Evolutionary conservation across 192 early-diverging fungal species (phyloP).

Genomic region (Entomortierella lignicola): DNA sequence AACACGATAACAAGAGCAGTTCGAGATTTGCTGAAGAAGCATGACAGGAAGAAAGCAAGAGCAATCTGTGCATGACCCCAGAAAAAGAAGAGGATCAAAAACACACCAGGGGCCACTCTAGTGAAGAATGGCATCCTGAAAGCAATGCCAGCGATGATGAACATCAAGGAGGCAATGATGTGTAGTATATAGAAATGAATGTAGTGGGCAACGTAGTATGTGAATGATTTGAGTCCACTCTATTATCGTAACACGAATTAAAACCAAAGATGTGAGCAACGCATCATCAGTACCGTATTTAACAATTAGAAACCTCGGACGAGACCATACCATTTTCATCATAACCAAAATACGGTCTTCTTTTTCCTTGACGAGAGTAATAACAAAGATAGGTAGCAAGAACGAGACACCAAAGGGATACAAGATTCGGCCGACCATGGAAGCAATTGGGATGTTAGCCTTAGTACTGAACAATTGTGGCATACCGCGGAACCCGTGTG

Average conservation of each 20-base stretch:
- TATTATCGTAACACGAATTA: neutral
- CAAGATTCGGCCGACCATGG: constrained; percentile 69
- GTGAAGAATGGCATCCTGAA: constrained; percentile 73
- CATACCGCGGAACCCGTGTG: constrained; percentile 72
- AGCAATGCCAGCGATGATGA: constrained; percentile 69
- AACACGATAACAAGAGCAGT: constrained; percentile 72
- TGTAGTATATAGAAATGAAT: constrained; percentile 71
- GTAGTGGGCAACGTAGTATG: constrained; percentile 75
- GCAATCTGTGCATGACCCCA: constrained; percentile 77
- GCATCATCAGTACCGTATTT: neutral
- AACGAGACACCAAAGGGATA: constrained; percentile 81
- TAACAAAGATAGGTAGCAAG: constrained; percentile 77
- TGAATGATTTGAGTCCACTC: constrained; percentile 70
- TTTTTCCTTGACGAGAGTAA: constrained; percentile 78
- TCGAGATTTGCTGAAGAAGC: constrained; percentile 69
- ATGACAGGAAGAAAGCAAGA: constrained; percentile 70
- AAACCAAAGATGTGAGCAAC: neutral
- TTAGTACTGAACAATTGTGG: constrained; percentile 62
- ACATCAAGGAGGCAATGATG: constrained; percentile 66
- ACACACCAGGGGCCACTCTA: constrained; percentile 60
- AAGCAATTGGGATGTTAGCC: constrained; percentile 63
- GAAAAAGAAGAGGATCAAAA: constrained; percentile 68
- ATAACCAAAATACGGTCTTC: constrained; percentile 75
- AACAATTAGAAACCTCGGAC: neutral
- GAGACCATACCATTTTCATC: constrained; percentile 71